A percentile compares a stretch with the other conserved stretches of the same genome.
Evolutionary conservation across 1,284 basidiomycete species (phyloP).

Genomic region (Pyrrhoderma lamaoense): DNA sequence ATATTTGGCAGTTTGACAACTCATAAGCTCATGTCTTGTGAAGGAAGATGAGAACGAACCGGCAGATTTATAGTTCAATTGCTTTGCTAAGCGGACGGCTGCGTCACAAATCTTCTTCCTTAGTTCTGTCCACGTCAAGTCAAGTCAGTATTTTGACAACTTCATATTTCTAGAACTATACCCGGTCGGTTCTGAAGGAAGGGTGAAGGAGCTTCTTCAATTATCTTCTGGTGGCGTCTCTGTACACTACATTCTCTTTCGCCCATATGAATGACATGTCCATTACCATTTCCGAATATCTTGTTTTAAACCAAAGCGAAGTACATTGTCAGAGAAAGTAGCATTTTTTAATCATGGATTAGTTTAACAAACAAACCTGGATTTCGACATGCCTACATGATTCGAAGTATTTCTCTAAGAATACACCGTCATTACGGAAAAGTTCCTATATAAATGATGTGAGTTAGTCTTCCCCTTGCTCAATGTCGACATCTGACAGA

Average conservation of each 20-base stretch:
- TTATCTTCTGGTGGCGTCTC: conserved; percentile 66
- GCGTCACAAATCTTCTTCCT: conserved; percentile 43
- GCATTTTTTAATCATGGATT: not conserved
- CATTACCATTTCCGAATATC: conserved; percentile 60
- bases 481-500: not conserved
- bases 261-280: conserved; percentile 56
- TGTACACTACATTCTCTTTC: conserved; percentile 70
- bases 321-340: not conserved
- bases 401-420: conserved; percentile 55
- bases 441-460: not conserved
- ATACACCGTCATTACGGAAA: conserved; percentile 49
- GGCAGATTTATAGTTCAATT: conserved; percentile 52
- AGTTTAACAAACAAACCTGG: conserved; percentile 35
- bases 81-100: conserved; percentile 43
- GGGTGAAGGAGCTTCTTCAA: conserved; percentile 61
- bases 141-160: not conserved
- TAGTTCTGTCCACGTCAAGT: conserved; percentile 27
- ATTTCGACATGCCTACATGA: conserved; percentile 59
- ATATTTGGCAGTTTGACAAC: not conserved
- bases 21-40: no score
- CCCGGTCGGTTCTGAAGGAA: conserved; percentile 37
- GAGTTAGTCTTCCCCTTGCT: not conserved
- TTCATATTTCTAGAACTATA: conserved; percentile 20
- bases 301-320: conserved; percentile 21
- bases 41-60: conserved; percentile 30